phyloP scores from a whole-genome alignment of 2,329 filamentous ascomycete species.

The Cephalotrichum gorgonifer region DNA sequence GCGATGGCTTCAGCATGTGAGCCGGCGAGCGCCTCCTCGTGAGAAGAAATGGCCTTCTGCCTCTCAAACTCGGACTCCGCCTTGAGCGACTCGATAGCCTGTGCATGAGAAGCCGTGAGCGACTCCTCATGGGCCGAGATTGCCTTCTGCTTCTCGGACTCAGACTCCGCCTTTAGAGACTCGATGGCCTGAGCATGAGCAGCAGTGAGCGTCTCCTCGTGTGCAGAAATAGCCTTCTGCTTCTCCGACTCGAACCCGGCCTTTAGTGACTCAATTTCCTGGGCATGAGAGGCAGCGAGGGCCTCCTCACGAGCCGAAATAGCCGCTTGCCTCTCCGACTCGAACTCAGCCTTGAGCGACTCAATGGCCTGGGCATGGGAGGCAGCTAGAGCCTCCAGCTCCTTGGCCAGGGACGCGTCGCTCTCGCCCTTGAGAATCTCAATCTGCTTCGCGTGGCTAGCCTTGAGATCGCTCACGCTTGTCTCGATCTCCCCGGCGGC shows the following conservation, averaged over 20 bases:
- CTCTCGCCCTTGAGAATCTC: constrained; percentile 31
- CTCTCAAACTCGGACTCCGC: constrained; percentile 20
- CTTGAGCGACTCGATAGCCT: constrained; percentile 17
- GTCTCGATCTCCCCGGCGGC: constrained; percentile 43
- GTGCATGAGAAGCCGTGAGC: too few species aligned
- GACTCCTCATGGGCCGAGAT: constrained; percentile 18
- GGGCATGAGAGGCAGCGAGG: constrained; percentile 32
- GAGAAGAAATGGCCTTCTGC: too few species aligned
- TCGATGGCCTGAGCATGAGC: too few species aligned
- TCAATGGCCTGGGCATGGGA: constrained; percentile 32
- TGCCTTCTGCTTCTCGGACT: constrained; percentile 9
- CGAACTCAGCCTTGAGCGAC: constrained; percentile 23
- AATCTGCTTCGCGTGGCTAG: constrained; percentile 40
- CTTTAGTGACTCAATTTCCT: constrained; percentile 29
- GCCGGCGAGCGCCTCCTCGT: too few species aligned
- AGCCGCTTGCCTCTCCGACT: too few species aligned
- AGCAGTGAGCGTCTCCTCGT: constrained; percentile 22
- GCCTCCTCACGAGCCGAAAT: too few species aligned
- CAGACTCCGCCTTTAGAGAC: constrained; percentile 24
- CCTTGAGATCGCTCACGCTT: constrained; percentile 28
- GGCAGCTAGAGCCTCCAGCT: constrained; percentile 30
- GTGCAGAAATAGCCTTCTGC: constrained; percentile 13
- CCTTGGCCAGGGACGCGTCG: constrained; percentile 24
- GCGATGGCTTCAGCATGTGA: too few species aligned
- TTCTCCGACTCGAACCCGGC: constrained; percentile 14